phyloP scores from a whole-genome alignment of 352 stramenopile genomes.

The Phytophthora pseudosyringae region DNA sequence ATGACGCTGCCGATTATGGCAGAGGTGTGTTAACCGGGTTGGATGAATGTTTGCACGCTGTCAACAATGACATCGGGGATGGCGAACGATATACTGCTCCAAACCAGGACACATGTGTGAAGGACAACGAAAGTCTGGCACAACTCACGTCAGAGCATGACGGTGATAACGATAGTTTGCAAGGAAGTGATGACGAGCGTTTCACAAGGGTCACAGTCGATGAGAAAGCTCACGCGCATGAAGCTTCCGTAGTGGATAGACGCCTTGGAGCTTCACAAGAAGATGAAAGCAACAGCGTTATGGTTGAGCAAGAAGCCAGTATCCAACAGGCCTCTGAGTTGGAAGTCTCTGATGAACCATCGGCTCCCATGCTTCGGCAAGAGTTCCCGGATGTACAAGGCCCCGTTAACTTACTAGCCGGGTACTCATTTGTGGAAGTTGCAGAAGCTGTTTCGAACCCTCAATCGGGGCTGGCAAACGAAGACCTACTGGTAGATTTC shows the following conservation, averaged over 20 bases:
- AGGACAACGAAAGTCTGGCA: neutral
- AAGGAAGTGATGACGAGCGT: no score
- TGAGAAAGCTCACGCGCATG: no score
- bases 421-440: conserved; percentile 37
- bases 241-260: neutral
- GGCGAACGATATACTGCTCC: neutral
- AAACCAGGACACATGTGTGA: neutral
- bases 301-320: neutral
- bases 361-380: neutral
- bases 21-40: no score
- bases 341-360: neutral
- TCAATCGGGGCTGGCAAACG: neutral
- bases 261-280: neutral
- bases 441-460: conserved; percentile 10
- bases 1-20: no score
- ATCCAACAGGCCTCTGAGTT: neutral
- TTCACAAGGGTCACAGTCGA: no score
- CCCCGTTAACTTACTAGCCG: conserved; percentile 26
- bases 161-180: no score
- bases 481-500: conserved; percentile 16
- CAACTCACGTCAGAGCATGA: neutral
- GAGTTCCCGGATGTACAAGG: conserved; percentile 5
- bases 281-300: neutral
- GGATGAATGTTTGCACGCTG: no score
- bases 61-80: neutral